Evolutionary conservation across 2,329 filamentous ascomycete genomes (phyloP).

Genomic region (Diaporthe citri): DNA sequence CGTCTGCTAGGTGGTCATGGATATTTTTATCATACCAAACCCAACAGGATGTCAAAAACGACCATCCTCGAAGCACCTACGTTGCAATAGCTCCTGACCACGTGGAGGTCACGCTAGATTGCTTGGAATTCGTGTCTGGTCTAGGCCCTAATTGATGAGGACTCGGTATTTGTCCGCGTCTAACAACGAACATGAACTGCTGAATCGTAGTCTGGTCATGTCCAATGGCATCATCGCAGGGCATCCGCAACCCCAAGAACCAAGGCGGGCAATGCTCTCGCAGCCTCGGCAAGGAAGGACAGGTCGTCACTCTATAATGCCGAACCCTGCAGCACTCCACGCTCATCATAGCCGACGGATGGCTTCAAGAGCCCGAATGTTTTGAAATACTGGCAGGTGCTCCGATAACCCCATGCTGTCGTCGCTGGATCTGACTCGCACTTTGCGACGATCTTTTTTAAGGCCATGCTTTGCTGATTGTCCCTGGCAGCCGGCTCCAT

Average conservation of each 20-base stretch:
- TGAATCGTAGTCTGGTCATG: not conserved
- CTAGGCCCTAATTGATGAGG: too few relatives aligned
- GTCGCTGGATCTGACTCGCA: constrained; percentile 2
- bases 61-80: not conserved
- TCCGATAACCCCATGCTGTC: not conserved
- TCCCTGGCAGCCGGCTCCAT: not conserved
- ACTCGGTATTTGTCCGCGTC: not conserved
- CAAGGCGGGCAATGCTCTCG: not conserved
- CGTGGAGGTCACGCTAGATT: not conserved
- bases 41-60: not conserved
- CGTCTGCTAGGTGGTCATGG: not conserved
- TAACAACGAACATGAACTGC: not conserved
- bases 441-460: constrained; percentile 12
- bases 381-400: not conserved
- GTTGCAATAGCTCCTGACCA: not conserved
- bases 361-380: constrained; percentile 19
- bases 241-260: not conserved
- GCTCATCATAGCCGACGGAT: constrained; percentile 2
- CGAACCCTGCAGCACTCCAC: not conserved
- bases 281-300: not conserved
- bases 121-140: not conserved
- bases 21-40: too few relatives aligned
- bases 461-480: not conserved
- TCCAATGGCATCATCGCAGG: not conserved
- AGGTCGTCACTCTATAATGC: not conserved